phyloP scores from a whole-genome alignment of 768 basidiomycete genomes.

The Dacryopinax primogenitus region DNA sequence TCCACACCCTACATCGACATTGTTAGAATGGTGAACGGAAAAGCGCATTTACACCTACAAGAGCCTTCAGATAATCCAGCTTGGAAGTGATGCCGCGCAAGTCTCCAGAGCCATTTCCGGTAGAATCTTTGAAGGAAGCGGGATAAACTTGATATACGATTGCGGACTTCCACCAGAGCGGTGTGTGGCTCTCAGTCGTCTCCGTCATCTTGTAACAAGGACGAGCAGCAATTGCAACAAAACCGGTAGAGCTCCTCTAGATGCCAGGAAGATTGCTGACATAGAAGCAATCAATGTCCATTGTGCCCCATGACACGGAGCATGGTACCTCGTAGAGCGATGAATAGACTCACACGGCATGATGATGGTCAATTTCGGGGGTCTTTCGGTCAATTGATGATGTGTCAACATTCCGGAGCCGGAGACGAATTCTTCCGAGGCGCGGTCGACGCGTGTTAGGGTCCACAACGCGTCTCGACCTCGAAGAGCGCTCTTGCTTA shows the following conservation, averaged over 20 bases:
- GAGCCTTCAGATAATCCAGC: slow-evolving; percentile 52
- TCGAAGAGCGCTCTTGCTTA: too few relatives aligned
- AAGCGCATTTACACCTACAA: slow-evolving; percentile 22
- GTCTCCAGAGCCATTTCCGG: slow-evolving; percentile 57
- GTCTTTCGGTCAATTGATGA: background rate
- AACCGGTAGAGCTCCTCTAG: too few relatives aligned
- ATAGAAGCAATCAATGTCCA: too few relatives aligned
- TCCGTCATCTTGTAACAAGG: background rate
- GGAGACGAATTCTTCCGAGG: background rate
- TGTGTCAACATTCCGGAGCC: background rate
- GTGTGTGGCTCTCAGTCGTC: background rate
- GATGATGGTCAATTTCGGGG: background rate
- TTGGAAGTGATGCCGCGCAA: slow-evolving; percentile 51
- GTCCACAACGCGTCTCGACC: slow-evolving; percentile 6
- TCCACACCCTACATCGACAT: slow-evolving; percentile 36
- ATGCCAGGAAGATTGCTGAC: too few relatives aligned
- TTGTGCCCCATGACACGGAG: too few relatives aligned
- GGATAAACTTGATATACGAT: slow-evolving; percentile 60
- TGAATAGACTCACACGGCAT: background rate
- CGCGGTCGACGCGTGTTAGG: slow-evolving; percentile 3
- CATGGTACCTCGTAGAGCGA: too few relatives aligned
- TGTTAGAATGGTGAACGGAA: background rate
- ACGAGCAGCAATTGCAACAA: background rate
- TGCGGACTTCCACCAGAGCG: slow-evolving; percentile 32
- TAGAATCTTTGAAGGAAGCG: slow-evolving; percentile 57